Evolutionary conservation across 108 stramenopile genomes (phyloP).

Genomic region (Stephanodiscus minutulus): DNA sequence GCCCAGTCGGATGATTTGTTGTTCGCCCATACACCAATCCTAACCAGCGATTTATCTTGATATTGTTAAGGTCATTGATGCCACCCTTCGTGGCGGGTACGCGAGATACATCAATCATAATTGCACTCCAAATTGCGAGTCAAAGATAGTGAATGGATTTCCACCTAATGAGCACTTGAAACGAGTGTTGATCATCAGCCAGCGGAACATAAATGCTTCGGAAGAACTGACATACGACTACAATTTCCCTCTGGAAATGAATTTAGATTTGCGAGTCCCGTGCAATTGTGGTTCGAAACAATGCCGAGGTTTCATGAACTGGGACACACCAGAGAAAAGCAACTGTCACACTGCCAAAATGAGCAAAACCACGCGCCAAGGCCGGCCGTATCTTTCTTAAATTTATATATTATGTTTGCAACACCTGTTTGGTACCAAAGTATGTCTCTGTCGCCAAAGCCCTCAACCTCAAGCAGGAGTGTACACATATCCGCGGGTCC

Average conservation of each 20-base stretch:
- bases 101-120: slow-evolving; percentile 97
- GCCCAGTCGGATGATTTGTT: background rate
- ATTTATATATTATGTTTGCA: no score
- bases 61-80: slow-evolving; percentile 78
- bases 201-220: slow-evolving; percentile 81
- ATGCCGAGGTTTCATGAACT: slow-evolving; percentile 90
- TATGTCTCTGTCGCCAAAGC: background rate
- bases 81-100: slow-evolving; percentile 88
- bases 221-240: slow-evolving; percentile 98
- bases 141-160: slow-evolving; percentile 78
- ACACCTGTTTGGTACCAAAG: background rate
- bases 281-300: slow-evolving; percentile 75
- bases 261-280: slow-evolving; percentile 68
- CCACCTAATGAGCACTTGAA: slow-evolving; percentile 60
- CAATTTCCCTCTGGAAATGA: slow-evolving; percentile 87
- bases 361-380: no score
- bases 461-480: no score
- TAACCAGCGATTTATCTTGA: background rate
- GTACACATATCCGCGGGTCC: no score
- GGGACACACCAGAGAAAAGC: slow-evolving; percentile 72
- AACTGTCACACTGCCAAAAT: background rate
- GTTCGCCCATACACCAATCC: background rate
- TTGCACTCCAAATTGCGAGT: slow-evolving; percentile 93
- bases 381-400: no score
- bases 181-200: slow-evolving; percentile 90